Percentiles rank a stretch among this genome's conserved stretches.
Conservation (phyloP, 2,329 filamentous ascomycete genomes). For the Laburnicola sp. region DNA sequence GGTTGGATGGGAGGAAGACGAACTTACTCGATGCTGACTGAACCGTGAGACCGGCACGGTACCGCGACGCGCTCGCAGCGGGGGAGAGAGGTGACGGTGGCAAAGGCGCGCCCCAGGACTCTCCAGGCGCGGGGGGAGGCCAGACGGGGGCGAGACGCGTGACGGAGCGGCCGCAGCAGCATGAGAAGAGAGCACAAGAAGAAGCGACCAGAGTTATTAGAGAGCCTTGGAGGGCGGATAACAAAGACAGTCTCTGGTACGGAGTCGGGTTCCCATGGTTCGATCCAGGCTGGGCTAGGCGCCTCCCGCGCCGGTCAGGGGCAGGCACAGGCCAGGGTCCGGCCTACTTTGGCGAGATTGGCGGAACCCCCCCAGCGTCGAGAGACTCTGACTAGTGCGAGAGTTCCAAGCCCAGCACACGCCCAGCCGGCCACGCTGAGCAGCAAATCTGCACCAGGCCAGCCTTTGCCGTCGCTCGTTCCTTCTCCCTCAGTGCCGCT, state of each 20-base stretch:
- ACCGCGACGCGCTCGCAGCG: constrained; percentile 38
- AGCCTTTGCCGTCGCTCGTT: constrained; percentile 6
- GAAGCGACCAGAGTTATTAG: background rate
- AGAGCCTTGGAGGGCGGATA: too few species aligned
- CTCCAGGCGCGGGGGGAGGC: background rate
- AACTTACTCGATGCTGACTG: constrained; percentile 48
- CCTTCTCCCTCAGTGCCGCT: background rate
- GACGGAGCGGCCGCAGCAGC: constrained; percentile 4
- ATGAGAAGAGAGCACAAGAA: background rate
- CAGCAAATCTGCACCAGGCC: constrained; percentile 15
- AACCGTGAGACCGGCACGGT: constrained; percentile 49
- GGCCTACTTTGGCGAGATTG: too few species aligned
- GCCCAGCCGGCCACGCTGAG: constrained; percentile 1
- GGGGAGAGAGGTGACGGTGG: constrained; percentile 22
- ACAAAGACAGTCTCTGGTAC: too few species aligned
- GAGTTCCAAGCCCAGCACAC: constrained; percentile 9
- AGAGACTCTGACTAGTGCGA: background rate
- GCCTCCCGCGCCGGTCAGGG: too few species aligned
- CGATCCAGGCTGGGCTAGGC: too few species aligned
- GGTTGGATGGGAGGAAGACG: background rate
- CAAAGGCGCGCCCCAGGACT: constrained; percentile 23
- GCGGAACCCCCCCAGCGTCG: background rate
- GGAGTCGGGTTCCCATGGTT: too few species aligned
- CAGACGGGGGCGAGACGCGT: background rate
- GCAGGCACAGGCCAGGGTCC: too few species aligned